Evolutionary conservation across 2,329 filamentous ascomycete species (phyloP).

Genomic region (Colletotrichum endophyticum): DNA sequence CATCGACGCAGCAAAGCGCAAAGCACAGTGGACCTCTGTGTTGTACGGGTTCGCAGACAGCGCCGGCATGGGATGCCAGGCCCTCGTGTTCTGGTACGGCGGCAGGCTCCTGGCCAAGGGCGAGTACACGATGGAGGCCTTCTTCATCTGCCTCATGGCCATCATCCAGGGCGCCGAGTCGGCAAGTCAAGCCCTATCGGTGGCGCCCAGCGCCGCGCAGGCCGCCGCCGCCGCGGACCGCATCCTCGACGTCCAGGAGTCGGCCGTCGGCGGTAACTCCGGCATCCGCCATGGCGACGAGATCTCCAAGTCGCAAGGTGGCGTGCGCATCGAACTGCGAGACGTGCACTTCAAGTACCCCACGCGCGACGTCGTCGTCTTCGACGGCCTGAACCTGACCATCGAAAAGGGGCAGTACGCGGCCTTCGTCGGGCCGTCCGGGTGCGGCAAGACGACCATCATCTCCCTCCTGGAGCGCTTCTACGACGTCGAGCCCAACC

Average conservation of each 20-base stretch:
- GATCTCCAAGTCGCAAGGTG: slow-evolving; percentile 10
- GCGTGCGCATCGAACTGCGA: slow-evolving; percentile 23
- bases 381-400: slow-evolving; percentile 25
- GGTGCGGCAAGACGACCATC: slow-evolving; percentile 57
- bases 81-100: slow-evolving; percentile 61
- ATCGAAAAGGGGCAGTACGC: slow-evolving; percentile 46
- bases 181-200: slow-evolving; percentile 27
- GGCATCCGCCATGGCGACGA: background rate
- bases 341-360: slow-evolving; percentile 27
- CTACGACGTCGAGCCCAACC: slow-evolving; percentile 53
- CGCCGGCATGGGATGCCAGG: slow-evolving; percentile 43
- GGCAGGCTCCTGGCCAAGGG: slow-evolving; percentile 26
- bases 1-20: slow-evolving; percentile 32
- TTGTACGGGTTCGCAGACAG: slow-evolving; percentile 42
- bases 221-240: background rate
- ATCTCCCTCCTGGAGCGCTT: slow-evolving; percentile 60
- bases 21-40: slow-evolving; percentile 34
- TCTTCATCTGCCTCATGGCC: slow-evolving; percentile 59
- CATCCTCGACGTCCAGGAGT: background rate
- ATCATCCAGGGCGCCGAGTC: slow-evolving; percentile 58
- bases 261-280: background rate
- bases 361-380: slow-evolving; percentile 25
- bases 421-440: slow-evolving; percentile 49
- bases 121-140: slow-evolving; percentile 44
- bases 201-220: slow-evolving; percentile 8